Evolutionary conservation across 495 filamentous ascomycete genomes (phyloP), one percentile per base, ranked within the genome.

Genomic region (Neurospora sublineolata): DNA sequence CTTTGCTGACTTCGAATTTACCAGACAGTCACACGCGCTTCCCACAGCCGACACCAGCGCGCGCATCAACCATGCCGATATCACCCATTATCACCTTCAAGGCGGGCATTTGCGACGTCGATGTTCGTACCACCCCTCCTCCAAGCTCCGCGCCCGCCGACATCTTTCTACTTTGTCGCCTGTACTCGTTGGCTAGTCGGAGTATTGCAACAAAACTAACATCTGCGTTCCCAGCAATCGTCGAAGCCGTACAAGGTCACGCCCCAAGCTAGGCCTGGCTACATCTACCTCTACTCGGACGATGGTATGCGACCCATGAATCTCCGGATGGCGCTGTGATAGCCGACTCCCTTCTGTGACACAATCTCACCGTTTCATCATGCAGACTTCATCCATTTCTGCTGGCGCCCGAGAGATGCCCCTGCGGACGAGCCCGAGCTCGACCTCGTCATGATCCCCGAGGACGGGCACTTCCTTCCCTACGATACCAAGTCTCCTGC

Each of bases 71-170:
- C 60, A 96, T 96, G 93, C 92, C 93, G 70, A 89, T 90, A 83
- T 80, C 83, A 73, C 94, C 94, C 37, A 87, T 97, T 76, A 94
- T 99, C 78, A 96, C 94, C 5, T 97, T 99, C 86, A 98, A 97
- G 86, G 96, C 94, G 74, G 96, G 96, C 79, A 88, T 87, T 80
- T 99, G 96, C 83, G 89, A 94, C 27, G 79, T 96, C 68, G 87
- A 93, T 82, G 94, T 98, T 82, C 75, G 91, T 86, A 73, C 44
- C 71, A 37, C 68, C 30, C 72, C 60, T 40, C 69, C 41, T 69
- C 33, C 46, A 68, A 18, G 37, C 36, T n/a, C n/a, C 20, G 23
- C 30, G n/a, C n/a, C 52, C 14, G 52, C 27, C 52, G 52, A 64
- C 27, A 64, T 64, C 52, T 18, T 8, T 12, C 12, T 18, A 18